Conservation (phyloP, 2,329 filamentous ascomycete species). For the Trichoderma pleuroti region DNA sequence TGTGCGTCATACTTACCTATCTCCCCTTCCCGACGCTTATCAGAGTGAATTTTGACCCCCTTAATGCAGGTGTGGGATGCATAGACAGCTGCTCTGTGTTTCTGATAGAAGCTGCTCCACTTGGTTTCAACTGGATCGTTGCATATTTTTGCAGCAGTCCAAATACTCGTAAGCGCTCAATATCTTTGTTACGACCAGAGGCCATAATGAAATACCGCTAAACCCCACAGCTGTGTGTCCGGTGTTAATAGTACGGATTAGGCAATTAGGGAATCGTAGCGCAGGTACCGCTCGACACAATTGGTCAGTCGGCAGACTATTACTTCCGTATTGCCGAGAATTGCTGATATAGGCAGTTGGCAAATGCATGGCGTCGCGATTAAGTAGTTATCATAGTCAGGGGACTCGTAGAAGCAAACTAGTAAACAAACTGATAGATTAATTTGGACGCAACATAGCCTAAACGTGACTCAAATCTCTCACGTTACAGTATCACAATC, state of each 20-base stretch:
- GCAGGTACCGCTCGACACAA: neutral
- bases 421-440: neutral
- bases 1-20: neutral
- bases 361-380: neutral
- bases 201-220: neutral
- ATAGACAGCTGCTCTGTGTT: neutral
- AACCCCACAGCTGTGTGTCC: neutral
- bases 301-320: neutral
- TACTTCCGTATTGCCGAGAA: neutral
- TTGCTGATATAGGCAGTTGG: neutral
- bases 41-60: neutral
- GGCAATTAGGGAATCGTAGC: neutral
- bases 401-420: neutral
- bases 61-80: neutral
- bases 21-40: neutral
- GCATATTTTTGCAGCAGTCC: neutral
- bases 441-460: neutral
- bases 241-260: neutral
- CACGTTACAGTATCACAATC: conserved; percentile 1
- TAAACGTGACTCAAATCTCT: neutral
- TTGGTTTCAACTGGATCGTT: neutral
- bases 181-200: neutral
- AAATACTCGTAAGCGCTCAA: neutral
- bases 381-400: neutral
- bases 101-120: neutral